phyloP scores from a whole-genome alignment of 2,329 filamentous ascomycete species.

The Colletotrichum incanum region DNA sequence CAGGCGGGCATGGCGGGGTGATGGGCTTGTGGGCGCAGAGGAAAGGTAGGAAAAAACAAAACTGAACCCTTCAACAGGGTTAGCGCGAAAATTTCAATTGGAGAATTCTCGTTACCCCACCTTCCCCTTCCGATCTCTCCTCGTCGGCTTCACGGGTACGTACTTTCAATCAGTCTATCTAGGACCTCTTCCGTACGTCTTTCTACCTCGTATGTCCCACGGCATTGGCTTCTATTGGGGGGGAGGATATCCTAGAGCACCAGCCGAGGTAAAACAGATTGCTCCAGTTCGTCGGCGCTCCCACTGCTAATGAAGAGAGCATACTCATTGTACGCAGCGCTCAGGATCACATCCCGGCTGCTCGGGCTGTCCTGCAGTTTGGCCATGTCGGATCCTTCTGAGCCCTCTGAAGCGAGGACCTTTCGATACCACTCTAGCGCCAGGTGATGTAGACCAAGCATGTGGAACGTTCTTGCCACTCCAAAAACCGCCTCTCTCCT shows the following conservation, averaged over 20 bases:
- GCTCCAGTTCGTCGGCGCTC: constrained; percentile 28
- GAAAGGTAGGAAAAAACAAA: background rate
- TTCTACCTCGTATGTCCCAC: background rate
- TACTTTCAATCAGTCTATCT: background rate
- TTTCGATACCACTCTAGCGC: constrained; percentile 42
- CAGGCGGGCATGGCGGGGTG: constrained; percentile 25
- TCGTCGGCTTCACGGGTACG: background rate
- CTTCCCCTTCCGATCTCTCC: constrained; percentile 15
- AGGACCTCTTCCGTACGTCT: background rate
- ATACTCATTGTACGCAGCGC: constrained; percentile 43
- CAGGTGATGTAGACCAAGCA: constrained; percentile 46
- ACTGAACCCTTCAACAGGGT: background rate
- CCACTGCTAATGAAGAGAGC: constrained; percentile 50
- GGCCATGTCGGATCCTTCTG: background rate
- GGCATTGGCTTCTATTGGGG: background rate
- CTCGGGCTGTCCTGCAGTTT: constrained; percentile 9
- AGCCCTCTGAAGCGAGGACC: constrained; percentile 17
- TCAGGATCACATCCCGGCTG: constrained; percentile 33
- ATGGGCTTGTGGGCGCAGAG: background rate
- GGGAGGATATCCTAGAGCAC: constrained; percentile 5
- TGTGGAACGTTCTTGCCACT: constrained; percentile 81
- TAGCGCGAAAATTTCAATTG: constrained; percentile 37
- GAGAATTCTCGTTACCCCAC: constrained; percentile 29
- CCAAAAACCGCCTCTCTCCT: constrained; percentile 88
- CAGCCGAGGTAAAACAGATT: constrained; percentile 26